These are phyloP conservation scores for Aspergillaceae sp. DNA, from an alignment of 2,329 filamentous ascomycete genomes.

Conservation along the genomic window DNA sequence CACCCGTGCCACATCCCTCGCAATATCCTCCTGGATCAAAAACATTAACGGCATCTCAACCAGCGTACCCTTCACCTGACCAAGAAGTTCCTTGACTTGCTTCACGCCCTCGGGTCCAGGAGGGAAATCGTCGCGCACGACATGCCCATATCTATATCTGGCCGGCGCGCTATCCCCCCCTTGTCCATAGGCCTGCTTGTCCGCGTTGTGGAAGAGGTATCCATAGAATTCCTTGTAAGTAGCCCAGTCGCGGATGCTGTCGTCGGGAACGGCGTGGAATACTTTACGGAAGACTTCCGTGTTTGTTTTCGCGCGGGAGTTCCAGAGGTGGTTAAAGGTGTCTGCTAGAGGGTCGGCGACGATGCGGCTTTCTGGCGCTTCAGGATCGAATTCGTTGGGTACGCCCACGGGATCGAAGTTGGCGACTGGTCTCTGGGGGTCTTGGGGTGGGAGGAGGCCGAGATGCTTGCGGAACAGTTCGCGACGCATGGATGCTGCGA, in stretches of 20 bases:
- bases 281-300: slow-evolving; percentile 53
- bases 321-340: slow-evolving; percentile 49
- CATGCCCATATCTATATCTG: slow-evolving; percentile 75
- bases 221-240: slow-evolving; percentile 57
- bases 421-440: slow-evolving; percentile 50
- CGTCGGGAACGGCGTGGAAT: slow-evolving; percentile 55
- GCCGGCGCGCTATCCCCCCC: slow-evolving; percentile 34
- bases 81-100: slow-evolving; percentile 64
- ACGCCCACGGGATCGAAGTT: slow-evolving; percentile 52
- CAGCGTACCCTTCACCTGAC: slow-evolving; percentile 58
- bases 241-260: slow-evolving; percentile 50
- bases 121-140: slow-evolving; percentile 67
- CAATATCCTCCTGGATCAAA: slow-evolving; percentile 76
- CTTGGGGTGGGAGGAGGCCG: slow-evolving; percentile 67
- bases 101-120: slow-evolving; percentile 54
- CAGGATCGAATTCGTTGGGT: slow-evolving; percentile 49
- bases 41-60: slow-evolving; percentile 92
- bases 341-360: slow-evolving; percentile 53
- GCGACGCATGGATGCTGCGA: slow-evolving; percentile 70
- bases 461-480: slow-evolving; percentile 88
- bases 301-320: slow-evolving; percentile 50
- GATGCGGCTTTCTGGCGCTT: slow-evolving; percentile 37
- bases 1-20: slow-evolving; percentile 66
- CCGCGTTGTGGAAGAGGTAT: slow-evolving; percentile 46
- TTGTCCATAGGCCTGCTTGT: slow-evolving; percentile 37